Conservation (phyloP, 345 rosid genomes). For the Gossypium herbaceum region DNA sequence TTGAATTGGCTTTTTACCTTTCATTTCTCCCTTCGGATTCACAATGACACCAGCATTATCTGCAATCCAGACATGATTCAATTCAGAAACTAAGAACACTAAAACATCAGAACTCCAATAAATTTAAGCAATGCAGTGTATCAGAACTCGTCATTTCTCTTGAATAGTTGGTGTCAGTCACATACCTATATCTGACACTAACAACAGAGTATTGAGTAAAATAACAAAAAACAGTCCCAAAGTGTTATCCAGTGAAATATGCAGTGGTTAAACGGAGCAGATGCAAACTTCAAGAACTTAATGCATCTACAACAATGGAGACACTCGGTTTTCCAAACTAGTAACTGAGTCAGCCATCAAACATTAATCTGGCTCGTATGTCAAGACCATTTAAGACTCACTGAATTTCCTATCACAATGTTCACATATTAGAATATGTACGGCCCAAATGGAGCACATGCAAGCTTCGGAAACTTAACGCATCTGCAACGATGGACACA, state of each 20-base stretch:
- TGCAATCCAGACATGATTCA: constrained; percentile 24
- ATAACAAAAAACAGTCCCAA: neutral
- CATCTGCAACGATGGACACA: constrained; percentile 52
- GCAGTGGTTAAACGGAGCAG: constrained; percentile 42
- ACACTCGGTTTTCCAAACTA: constrained; percentile 11
- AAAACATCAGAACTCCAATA: neutral
- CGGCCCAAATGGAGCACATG: neutral
- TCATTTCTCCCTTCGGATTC: constrained; percentile 94
- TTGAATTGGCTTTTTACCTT: constrained; percentile 26
- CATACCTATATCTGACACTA: no score
- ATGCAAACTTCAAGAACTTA: constrained; percentile 33
- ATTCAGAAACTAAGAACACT: neutral
- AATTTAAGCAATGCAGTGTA: neutral
- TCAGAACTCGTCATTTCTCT: neutral
- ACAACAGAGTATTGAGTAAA: neutral
- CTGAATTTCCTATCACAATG: neutral
- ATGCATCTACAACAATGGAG: constrained; percentile 63
- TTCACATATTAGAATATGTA: neutral
- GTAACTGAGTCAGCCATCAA: neutral
- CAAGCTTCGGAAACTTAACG: constrained; percentile 28
- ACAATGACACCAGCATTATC: constrained; percentile 97
- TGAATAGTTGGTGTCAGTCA: neutral
- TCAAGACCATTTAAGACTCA: neutral
- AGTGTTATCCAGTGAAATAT: constrained; percentile 13
- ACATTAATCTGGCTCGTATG: no score